Evolutionary conservation across 495 filamentous ascomycete genomes (phyloP), one percentile per base, ranked within the genome.

Genomic region (Trichoderma asperelloides): DNA sequence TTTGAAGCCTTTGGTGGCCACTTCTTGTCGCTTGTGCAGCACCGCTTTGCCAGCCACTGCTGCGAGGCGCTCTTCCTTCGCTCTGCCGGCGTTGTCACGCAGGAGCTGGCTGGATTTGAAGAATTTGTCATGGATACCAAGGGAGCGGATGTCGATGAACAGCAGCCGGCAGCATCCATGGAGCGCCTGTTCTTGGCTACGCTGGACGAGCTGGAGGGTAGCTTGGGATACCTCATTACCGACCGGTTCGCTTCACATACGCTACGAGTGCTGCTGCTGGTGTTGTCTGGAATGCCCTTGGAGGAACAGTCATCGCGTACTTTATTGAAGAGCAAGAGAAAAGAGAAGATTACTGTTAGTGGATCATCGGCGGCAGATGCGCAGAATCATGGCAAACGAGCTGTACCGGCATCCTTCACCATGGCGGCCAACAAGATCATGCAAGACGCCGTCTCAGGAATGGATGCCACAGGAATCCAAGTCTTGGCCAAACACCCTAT

Each of bases 41-140:
- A 98, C 76, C 89, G 93, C 33, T 98, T 98, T 73, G 95, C 95
- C 4, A 92, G 91, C 65, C 95, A 98, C 78, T 98, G 93, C 74
- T 97, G 94, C 76, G 95, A 98, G 79, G 92, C 90, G 18, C 81
- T 98, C 12, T 97, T 98, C 72, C 80, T 92, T 43, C 85, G 89
- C 66, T 88, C 90, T 11, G 93, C 93, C 21, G 87, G 89, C 0
- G 79, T 90, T 8, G 89, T 96, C 28, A 89, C 88, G 25, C 78
- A 88, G 69, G 90, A 93, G 75, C 75, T 91, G 65, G 84, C 82
- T 64, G 78, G 84, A 40, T 64, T 67, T 41, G 68, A 63, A 27
- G 73, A 71, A 40, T 65, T 65, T n/a, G 64, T 65, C 2, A 30
- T 65, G 27, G 64, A 65, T 41, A 62, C 55, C 16, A 64, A 68